Evolutionary conservation across 371 early-diverging fungal genomes (phyloP), one percentile per base, ranked within the genome.

Genomic region (Batkoa obscura): DNA sequence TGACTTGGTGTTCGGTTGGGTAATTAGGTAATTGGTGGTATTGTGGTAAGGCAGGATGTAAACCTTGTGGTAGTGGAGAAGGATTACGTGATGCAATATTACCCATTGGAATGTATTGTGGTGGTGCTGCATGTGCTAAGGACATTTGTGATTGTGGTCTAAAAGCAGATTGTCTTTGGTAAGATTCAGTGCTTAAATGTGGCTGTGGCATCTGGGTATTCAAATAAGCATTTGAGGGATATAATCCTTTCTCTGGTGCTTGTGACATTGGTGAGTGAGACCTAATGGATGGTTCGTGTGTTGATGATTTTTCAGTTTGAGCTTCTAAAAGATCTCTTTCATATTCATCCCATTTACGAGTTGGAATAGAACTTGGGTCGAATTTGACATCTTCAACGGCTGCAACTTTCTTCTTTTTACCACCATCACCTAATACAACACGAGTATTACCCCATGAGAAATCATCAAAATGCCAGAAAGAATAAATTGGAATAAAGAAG

Each of bases 381-480:
- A 53, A 53, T 31, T 53, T 53, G 3, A 10, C 71, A 43, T 73
- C 73, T 9, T 74, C 75, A 23, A 23, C 23, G 0, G 72, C 70
- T 0, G 64, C 65, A 43, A 76, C 38, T 0, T 63, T 63, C 37
- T 70, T 64, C 71, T 86, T 83, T 60, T 83, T 78, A 32, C 83
- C 83, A 15, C 79, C 80, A 15, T 80, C 83, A 48, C 83, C 90
- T 3, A 82, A 69, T 0, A 88, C 88, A 37, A 83, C 64, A 64
- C 97, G 85, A 12, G 97, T 97, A 65, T 92, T 90, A 66, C 98
- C 98, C 95, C 97, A 95, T 0, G 89, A 88, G 65, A 94, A 93
- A 64, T 94, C 94, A 65, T 96, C 94, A 71, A 94, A 90, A 71
- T 92, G 90, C 92, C 91, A 93, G 85, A 88, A 92, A 32, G 88